phyloP scores from a whole-genome alignment of 305 asterid genomes.

The Fraxinus nigra region DNA sequence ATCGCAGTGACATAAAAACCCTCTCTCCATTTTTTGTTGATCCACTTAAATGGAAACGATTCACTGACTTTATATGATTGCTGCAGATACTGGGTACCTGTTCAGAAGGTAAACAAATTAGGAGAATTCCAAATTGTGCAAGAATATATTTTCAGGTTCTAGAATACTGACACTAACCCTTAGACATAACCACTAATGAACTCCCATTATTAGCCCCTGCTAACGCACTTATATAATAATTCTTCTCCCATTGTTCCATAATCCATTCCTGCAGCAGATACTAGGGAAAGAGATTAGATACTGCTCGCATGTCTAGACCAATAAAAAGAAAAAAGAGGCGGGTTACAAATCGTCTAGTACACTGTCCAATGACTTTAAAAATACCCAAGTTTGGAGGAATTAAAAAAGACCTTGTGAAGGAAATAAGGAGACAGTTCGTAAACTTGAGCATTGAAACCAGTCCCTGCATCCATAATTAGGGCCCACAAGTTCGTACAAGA shows the following conservation, averaged over 20 bases:
- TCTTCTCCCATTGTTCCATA: conserved; percentile 66
- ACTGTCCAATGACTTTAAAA: neutral
- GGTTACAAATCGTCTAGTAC: neutral
- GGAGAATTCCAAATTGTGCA: neutral
- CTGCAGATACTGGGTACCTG: conserved; percentile 59
- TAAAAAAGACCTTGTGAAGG: conserved; percentile 56
- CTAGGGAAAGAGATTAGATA: conserved; percentile 8
- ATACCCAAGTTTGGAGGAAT: conserved; percentile 1
- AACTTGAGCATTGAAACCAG: conserved; percentile 63
- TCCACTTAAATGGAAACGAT: conserved; percentile 72
- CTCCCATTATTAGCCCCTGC: conserved; percentile 72
- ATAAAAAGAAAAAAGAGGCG: neutral
- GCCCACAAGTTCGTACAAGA: conserved; percentile 74
- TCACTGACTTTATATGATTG: conserved; percentile 75
- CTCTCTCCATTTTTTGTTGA: conserved; percentile 68
- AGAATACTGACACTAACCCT: conserved; percentile 46
- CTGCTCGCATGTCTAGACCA: neutral
- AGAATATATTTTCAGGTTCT: neutral
- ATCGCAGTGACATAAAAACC: conserved; percentile 63
- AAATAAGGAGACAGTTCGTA: conserved; percentile 59
- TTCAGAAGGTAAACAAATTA: conserved; percentile 15
- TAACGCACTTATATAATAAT: conserved; percentile 63
- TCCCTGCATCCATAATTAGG: conserved; percentile 76
- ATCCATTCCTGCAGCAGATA: conserved; percentile 62
- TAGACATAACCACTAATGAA: conserved; percentile 78